Evolutionary conservation across 2,329 filamentous ascomycete genomes (phyloP).

Genomic region (Apiospora sp.): DNA sequence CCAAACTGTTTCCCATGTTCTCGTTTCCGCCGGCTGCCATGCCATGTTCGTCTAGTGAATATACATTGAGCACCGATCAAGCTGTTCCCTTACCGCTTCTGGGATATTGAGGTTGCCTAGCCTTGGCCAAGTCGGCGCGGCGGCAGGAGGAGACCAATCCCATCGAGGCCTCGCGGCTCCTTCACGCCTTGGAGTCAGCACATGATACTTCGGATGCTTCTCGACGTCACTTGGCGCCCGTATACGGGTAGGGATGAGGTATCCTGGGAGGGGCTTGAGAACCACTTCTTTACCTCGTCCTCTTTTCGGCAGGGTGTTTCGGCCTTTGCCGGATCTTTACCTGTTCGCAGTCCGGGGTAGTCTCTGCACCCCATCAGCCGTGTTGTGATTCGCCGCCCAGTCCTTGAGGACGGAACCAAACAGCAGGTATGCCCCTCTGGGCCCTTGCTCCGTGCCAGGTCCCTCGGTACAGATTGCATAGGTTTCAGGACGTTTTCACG

Average conservation of each 20-base stretch:
- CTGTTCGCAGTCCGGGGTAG: slow-evolving; percentile 13
- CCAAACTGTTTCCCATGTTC: background rate
- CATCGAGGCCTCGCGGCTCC: background rate
- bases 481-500: slow-evolving; percentile 15
- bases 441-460: background rate
- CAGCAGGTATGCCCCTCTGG: background rate
- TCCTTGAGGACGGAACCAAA: background rate
- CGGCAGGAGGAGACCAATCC: background rate
- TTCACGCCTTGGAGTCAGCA: background rate
- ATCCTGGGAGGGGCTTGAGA: background rate
- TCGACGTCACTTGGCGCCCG: slow-evolving; percentile 1
- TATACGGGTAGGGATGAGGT: background rate
- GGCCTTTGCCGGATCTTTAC: background rate
- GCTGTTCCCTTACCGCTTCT: slow-evolving; percentile 2
- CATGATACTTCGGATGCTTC: slow-evolving; percentile 17
- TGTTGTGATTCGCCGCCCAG: background rate
- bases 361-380: background rate
- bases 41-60: background rate
- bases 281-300: slow-evolving; percentile 10
- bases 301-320: slow-evolving; percentile 4
- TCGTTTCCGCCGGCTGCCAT: background rate
- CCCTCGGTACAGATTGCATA: background rate
- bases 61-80: background rate
- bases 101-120: background rate
- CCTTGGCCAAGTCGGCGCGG: slow-evolving; percentile 20